These are phyloP conservation scores for Mycena citricolor DNA, from an alignment of 1,284 basidiomycete genomes.

Conservation along the genomic window DNA sequence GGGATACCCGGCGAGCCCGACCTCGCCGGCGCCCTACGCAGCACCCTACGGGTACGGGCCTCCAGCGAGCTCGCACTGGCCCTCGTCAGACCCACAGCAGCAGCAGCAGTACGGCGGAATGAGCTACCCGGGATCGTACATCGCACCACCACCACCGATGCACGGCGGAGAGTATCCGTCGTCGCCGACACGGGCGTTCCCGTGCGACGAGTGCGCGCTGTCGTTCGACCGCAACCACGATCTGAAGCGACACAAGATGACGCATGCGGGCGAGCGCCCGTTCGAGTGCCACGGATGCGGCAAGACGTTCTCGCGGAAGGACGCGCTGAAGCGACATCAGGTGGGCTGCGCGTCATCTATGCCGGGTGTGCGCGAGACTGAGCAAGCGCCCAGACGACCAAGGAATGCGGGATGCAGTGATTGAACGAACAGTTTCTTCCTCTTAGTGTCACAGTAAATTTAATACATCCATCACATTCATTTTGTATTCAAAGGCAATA, in stretches of 20 bases:
- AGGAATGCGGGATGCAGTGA: conserved; percentile 57
- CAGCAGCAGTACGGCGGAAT: too few relatives aligned
- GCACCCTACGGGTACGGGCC: too few relatives aligned
- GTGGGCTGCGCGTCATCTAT: conserved; percentile 43
- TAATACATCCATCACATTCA: too few relatives aligned
- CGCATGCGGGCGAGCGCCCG: conserved; percentile 78
- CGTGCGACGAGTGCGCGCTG: conserved; percentile 75
- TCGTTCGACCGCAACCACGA: conserved; percentile 83
- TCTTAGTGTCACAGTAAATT: too few relatives aligned
- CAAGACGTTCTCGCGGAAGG: conserved; percentile 81
- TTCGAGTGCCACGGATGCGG: conserved; percentile 78
- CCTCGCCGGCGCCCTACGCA: too few relatives aligned
- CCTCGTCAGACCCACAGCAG: too few relatives aligned
- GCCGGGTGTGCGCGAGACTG: too few relatives aligned
- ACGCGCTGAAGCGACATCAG: conserved; percentile 82
- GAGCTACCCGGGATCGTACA: too few relatives aligned
- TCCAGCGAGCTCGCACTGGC: too few relatives aligned
- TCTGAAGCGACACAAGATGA: conserved; percentile 75
- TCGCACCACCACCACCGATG: conserved; percentile 8
- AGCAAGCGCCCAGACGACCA: conserved; percentile 76
- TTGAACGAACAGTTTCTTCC: too few relatives aligned
- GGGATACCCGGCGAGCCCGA: too few relatives aligned
- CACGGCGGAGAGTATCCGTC: conserved; percentile 52
- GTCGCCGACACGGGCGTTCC: conserved; percentile 64
- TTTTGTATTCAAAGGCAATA: too few relatives aligned